These are phyloP conservation scores for Peniophora sp. DNA, from an alignment of 1,284 basidiomycete species.

Conservation along the genomic window DNA sequence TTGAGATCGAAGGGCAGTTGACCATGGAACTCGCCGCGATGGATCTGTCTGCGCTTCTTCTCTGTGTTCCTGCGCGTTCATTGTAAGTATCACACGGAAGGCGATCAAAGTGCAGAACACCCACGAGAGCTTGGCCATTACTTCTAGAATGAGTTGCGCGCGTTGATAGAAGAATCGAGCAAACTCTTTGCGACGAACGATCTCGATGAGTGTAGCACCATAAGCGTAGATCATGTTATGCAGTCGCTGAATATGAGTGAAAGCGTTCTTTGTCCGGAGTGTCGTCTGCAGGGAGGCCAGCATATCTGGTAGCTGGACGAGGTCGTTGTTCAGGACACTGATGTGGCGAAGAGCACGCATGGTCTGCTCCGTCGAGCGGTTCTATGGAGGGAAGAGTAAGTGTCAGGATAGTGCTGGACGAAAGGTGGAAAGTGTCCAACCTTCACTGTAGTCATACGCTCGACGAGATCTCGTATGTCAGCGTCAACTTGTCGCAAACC, in stretches of 20 bases:
- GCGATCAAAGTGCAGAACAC: too few species aligned
- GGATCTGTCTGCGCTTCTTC: constrained; percentile 63
- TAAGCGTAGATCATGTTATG: constrained; percentile 92
- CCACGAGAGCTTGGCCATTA: constrained; percentile 78
- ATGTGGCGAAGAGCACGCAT: constrained; percentile 63
- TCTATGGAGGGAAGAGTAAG: constrained; percentile 46
- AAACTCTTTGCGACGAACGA: constrained; percentile 86
- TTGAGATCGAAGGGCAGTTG: constrained; percentile 74
- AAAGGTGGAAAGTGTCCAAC: constrained; percentile 28
- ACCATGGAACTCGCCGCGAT: constrained; percentile 70
- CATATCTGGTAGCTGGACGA: constrained; percentile 60
- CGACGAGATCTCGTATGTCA: constrained; percentile 51
- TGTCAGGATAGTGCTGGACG: constrained; percentile 1
- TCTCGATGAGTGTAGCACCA: constrained; percentile 86
- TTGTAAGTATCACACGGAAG: too few species aligned
- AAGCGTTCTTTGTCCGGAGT: constrained; percentile 73
- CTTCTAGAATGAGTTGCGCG: constrained; percentile 69
- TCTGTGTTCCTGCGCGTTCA: constrained; percentile 54
- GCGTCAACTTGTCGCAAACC: constrained; percentile 59
- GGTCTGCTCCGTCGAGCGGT: constrained; percentile 67
- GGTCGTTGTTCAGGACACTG: constrained; percentile 66
- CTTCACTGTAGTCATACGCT: constrained; percentile 50
- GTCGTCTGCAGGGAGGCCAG: constrained; percentile 60
- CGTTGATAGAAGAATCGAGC: constrained; percentile 74
- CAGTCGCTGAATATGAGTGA: constrained; percentile 83